Percentiles rank a stretch among this genome's conserved stretches.
phyloP scores from a whole-genome alignment of 2,329 filamentous ascomycete species.

The Monosporascus sp. region DNA sequence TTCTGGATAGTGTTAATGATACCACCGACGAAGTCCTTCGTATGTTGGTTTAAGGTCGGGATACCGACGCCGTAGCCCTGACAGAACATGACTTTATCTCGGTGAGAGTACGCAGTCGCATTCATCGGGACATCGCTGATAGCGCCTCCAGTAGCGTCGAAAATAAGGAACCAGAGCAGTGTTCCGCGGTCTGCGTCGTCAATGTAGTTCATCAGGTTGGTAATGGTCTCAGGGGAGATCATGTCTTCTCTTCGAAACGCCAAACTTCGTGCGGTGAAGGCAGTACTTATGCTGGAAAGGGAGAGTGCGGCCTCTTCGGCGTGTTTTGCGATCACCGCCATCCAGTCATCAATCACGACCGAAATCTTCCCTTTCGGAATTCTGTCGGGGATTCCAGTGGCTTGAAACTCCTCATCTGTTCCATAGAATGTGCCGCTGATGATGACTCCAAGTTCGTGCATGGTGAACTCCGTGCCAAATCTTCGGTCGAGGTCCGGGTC shows the following conservation, averaged over 20 bases:
- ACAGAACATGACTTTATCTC: conserved; percentile 59
- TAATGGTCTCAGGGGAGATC: conserved; percentile 39
- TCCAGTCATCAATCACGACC: conserved; percentile 56
- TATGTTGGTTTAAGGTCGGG: conserved; percentile 37
- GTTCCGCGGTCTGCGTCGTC: conserved; percentile 44
- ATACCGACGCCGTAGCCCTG: conserved; percentile 56
- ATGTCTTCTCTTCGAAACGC: conserved; percentile 46
- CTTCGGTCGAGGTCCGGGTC: conserved; percentile 52
- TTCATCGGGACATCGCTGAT: conserved; percentile 49
- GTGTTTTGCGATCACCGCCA: conserved; percentile 50
- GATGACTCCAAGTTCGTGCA: conserved; percentile 47
- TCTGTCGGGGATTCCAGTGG: conserved; percentile 41
- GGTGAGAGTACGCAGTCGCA: conserved; percentile 57
- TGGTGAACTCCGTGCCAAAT: conserved; percentile 52
- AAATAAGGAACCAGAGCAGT: conserved; percentile 56
- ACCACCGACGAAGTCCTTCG: conserved; percentile 45
- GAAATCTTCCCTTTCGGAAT: conserved; percentile 40
- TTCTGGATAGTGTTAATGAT: conserved; percentile 41
- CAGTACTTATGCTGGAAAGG: conserved; percentile 39
- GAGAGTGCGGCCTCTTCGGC: conserved; percentile 44
- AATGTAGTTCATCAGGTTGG: conserved; percentile 49
- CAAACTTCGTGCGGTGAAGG: conserved; percentile 55
- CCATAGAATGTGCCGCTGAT: conserved; percentile 60
- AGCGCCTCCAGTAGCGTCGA: conserved; percentile 57
- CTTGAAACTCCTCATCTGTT: conserved; percentile 48